Conservation (phyloP, 306 rosid genomes). For the Luffa aegyptiaca region DNA sequence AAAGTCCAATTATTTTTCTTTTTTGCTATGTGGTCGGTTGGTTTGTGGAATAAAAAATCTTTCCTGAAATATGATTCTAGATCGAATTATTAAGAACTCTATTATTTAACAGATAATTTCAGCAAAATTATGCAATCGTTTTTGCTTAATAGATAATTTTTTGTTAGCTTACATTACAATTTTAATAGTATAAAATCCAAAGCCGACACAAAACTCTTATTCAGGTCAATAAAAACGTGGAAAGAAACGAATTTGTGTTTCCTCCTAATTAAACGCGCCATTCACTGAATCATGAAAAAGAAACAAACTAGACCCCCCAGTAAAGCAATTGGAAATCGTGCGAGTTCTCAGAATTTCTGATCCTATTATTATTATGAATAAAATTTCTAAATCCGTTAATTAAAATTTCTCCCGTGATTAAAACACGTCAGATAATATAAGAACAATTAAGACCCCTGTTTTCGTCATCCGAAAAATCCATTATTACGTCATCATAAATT, state of each 20-base stretch:
- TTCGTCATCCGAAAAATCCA: not conserved
- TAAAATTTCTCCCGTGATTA: not conserved
- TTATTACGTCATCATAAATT: constrained; percentile 2
- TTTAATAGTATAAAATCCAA: not conserved
- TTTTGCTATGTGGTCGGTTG: not conserved
- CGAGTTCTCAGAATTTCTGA: not conserved
- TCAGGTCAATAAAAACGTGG: not conserved
- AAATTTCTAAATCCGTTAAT: not conserved
- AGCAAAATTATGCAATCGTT: too few relatives aligned
- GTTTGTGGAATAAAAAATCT: not conserved
- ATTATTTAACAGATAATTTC: not conserved
- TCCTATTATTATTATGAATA: too few relatives aligned
- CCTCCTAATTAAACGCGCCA: not conserved
- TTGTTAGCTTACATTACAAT: not conserved
- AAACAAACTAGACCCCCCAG: not conserved
- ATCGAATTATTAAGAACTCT: not conserved
- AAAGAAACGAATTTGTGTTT: not conserved
- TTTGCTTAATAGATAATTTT: not conserved
- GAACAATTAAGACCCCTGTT: not conserved
- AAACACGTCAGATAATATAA: not conserved
- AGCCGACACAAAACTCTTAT: not conserved
- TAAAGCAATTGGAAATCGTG: not conserved
- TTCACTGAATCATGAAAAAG: not conserved
- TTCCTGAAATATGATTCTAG: not conserved
- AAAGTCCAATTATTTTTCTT: not conserved